phyloP scores from a whole-genome alignment of 306 rosid species.

The Hippophae tibetana region DNA sequence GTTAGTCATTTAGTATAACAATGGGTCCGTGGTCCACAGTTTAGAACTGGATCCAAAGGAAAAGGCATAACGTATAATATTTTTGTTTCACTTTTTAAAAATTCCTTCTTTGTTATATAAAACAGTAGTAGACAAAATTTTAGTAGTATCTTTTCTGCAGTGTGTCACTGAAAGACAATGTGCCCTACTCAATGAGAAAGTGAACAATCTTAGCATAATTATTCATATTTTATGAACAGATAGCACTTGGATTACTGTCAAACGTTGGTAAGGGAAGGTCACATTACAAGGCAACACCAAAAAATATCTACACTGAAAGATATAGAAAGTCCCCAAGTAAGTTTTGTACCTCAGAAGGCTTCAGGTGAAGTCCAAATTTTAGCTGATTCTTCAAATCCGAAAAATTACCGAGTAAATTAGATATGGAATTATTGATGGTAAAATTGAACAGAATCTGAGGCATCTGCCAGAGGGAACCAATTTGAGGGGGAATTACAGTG shows the following conservation, averaged over 20 bases:
- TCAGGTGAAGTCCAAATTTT: constrained; percentile 54
- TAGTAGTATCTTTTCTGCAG: too few species aligned
- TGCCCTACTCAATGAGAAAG: too few species aligned
- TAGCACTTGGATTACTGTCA: neutral
- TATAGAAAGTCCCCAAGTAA: constrained; percentile 13
- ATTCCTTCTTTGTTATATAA: neutral
- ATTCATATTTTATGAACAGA: too few species aligned
- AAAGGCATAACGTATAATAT: neutral
- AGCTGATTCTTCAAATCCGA: constrained; percentile 52
- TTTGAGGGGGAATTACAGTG: constrained; percentile 60
- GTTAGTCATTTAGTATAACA: neutral
- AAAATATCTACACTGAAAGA: constrained; percentile 12
- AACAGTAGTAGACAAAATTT: neutral
- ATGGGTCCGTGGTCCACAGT: neutral
- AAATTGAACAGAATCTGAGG: constrained; percentile 72
- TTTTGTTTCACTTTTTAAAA: neutral
- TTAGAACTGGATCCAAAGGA: neutral
- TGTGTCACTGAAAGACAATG: too few species aligned
- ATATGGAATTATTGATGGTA: constrained; percentile 62
- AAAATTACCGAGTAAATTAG: constrained; percentile 50
- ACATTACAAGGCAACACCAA: constrained; percentile 5
- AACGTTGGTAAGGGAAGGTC: neutral
- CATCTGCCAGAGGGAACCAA: constrained; percentile 51
- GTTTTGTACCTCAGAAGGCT: constrained; percentile 55
- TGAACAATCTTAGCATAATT: too few species aligned